phyloP scores from a whole-genome alignment of 2,329 filamentous ascomycete genomes.

The Phaeosphaeria sp. region DNA sequence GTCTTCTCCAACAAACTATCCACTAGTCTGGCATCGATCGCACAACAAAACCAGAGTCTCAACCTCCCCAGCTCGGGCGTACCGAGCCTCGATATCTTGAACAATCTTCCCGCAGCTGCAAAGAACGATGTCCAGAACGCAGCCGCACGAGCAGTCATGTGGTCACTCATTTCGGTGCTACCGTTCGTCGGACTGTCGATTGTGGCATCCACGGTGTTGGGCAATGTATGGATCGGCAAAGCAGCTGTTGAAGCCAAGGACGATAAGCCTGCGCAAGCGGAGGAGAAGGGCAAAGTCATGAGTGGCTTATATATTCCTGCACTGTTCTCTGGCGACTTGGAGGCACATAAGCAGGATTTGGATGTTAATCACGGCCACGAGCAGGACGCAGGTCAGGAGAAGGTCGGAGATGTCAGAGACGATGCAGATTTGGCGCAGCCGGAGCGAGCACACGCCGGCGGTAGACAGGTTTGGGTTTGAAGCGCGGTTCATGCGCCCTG shows the following conservation, averaged over 20 bases:
- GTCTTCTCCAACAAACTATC: conserved; percentile 68
- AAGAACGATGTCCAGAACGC: conserved; percentile 51
- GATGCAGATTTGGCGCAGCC: conserved; percentile 7
- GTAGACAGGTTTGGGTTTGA: not conserved
- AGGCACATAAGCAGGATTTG: conserved; percentile 19
- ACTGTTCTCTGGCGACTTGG: conserved; percentile 15
- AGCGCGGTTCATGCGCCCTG: not conserved
- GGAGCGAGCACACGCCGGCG: conserved; percentile 6
- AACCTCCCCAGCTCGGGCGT: conserved; percentile 14
- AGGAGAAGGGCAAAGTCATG: conserved; percentile 27
- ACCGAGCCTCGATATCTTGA: conserved; percentile 39
- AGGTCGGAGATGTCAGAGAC: conserved; percentile 10
- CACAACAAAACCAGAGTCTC: conserved; percentile 14
- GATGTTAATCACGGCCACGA: conserved; percentile 18
- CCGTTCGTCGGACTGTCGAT: conserved; percentile 63
- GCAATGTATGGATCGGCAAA: conserved; percentile 60
- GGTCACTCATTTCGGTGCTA: conserved; percentile 67
- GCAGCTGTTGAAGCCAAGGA: conserved; percentile 30
- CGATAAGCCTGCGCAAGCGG: conserved; percentile 19
- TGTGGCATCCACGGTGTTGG: conserved; percentile 53
- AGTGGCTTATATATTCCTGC: conserved; percentile 25
- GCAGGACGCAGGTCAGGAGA: conserved; percentile 3
- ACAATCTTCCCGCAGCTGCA: conserved; percentile 47
- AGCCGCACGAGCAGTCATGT: conserved; percentile 66
- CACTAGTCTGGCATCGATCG: conserved; percentile 33